Percentiles rank a stretch among this genome's conserved stretches.
Evolutionary conservation across 164 flowering plant genomes (phyloP).

Genomic region (Dillenia turbinata): DNA sequence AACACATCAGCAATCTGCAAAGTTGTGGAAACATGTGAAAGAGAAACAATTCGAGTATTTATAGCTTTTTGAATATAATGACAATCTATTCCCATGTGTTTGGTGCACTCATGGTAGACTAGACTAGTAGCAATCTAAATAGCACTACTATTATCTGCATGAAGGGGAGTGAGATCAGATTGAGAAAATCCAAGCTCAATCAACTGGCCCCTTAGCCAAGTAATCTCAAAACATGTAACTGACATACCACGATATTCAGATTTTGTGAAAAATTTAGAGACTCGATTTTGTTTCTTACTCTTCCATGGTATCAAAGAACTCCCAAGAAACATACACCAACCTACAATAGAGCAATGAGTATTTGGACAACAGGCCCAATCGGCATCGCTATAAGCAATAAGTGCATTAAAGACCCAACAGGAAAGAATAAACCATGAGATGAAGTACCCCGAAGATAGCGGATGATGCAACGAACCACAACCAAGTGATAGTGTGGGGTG

Average conservation of each 20-base stretch:
- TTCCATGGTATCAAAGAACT: not conserved
- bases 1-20: no score
- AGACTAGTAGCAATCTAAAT: no score
- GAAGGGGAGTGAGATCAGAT: no score
- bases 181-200: no score
- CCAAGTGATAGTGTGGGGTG: no score
- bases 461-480: constrained; percentile 1
- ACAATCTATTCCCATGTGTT: no score
- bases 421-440: constrained; percentile 3
- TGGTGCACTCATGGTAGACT: no score
- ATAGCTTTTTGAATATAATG: no score
- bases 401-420: not conserved
- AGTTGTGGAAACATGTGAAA: no score
- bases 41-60: no score
- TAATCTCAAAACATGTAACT: not conserved
- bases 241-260: not conserved
- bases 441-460: constrained; percentile 7
- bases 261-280: not conserved
- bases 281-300: not conserved
- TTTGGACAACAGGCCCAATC: constrained; percentile 4
- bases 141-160: no score
- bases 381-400: not conserved
- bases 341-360: not conserved
- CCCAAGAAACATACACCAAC: constrained; percentile 8
- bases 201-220: not conserved